Base-by-base conservation (phyloP, 202 grass and related monocot genomes). In the Saccharum hybrid region DNA sequence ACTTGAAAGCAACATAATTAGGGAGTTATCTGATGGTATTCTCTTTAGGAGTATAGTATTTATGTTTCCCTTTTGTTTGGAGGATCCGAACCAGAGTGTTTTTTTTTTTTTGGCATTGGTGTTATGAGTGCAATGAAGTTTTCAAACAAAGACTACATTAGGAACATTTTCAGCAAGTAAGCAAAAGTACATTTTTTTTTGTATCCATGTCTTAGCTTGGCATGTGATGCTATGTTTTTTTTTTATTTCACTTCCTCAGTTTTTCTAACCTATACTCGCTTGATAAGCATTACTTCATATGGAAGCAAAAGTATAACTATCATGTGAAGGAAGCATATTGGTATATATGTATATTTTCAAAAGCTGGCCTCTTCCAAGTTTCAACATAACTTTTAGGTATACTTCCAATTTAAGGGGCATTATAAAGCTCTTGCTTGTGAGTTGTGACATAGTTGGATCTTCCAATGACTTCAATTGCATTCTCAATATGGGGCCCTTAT, bases 71-170 rank as follows among this genome's bases (percentile, higher is more conserved):
- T 40, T 73, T 65, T 37, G 13, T 49, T 42, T 48, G 6, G 61
- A 74, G 34, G 62, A 84, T 88, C 66, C 16, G 28, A 74, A 80
- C 45, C 31, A 46, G 19, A 60, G 30, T 39, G n/a, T n/a, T n/a
- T n/a, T n/a, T n/a, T n/a, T n/a, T 28, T 26, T 46, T 49, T 30
- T 15, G 38, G 33, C 19, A 15, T 16, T 71, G 11, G 11, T 72
- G 30, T 64, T 83, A 37, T 65, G 45, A 36, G 51, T 75, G 71
- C 59, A 75, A 39, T 40, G 69, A 64, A 72, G 28, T 79, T 72
- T 73, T 34, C 33, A 72, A 73, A 41, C 10, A 66, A 80, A 30
- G 2, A 67, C 23, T 22, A 56, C 63, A 41, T 12, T 72, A 43
- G 1, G 26, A n/a, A 76, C 3, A 38, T 76, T 72, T 67, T 3